These are phyloP conservation scores for Erysimum cheiri DNA, from an alignment of 441 rosid species.

Conservation along the genomic window DNA sequence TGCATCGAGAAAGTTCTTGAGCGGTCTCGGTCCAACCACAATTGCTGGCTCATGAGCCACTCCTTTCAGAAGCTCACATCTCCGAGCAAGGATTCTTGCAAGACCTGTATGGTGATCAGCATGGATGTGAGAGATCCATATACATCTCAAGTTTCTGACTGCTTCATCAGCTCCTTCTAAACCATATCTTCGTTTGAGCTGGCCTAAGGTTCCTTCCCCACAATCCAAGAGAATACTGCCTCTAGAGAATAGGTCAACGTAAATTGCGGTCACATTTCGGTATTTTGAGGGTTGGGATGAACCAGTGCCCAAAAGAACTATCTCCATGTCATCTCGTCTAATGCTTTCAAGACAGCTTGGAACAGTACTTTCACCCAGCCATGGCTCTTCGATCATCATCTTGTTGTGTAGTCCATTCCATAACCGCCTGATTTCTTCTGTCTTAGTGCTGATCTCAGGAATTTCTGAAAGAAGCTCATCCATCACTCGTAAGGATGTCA, in stretches of 20 bases:
- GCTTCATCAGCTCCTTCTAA: conserved; percentile 79
- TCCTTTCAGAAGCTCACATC: conserved; percentile 70
- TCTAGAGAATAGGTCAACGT: conserved; percentile 76
- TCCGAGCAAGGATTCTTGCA: conserved; percentile 88
- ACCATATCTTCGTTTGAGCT: conserved; percentile 92
- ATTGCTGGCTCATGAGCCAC: conserved; percentile 72
- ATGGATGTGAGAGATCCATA: conserved; percentile 98
- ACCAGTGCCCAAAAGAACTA: conserved; percentile 93
- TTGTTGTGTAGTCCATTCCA: conserved; percentile 57
- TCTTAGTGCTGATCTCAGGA: conserved; percentile 78
- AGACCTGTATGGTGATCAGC: conserved; percentile 96
- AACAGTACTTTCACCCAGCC: conserved; percentile 65
- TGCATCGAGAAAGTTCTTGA: conserved; percentile 84
- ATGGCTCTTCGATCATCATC: conserved; percentile 75
- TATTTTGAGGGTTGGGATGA: conserved; percentile 97
- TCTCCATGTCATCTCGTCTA: conserved; percentile 88
- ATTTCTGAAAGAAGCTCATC: conserved; percentile 69
- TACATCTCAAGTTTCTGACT: conserved; percentile 70
- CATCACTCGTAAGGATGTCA: conserved; percentile 56
- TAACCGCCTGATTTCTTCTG: conserved; percentile 56
- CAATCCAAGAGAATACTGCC: conserved; percentile 90
- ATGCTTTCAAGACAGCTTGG: conserved; percentile 84
- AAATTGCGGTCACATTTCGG: conserved; percentile 84
- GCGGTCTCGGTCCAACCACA: conserved; percentile 86
- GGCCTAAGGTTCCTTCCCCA: conserved; percentile 97